Evolutionary conservation across 2,329 filamentous ascomycete genomes (phyloP), one percentile per base, ranked within the genome.

Genomic region (Aspergillus caelatus): DNA sequence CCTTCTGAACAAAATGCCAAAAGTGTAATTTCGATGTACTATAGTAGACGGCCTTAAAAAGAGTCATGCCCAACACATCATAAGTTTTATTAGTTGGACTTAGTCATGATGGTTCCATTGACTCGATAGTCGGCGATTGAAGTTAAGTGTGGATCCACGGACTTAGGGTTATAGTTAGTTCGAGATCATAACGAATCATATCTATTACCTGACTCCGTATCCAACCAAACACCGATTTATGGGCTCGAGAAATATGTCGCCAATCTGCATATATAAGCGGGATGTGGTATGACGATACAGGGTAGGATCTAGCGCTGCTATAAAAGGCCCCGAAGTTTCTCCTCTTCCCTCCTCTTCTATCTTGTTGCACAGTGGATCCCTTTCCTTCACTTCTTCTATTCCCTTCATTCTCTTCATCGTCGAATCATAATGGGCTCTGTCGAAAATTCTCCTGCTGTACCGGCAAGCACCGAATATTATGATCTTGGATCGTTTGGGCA

Each of bases 401-500:
- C 5, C 12, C 12, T 16, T 36, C 34, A 12, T 36, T 16, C 5
- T 36, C 34, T 36, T 36, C 34, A 16, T 7, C 34, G 26, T 26
- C 26, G 26, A 36, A 16, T 36, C 1, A 36, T 16, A 36, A 36
- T 36, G 34, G 34, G 34, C 1, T 36, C 34, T 36, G 21, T 16
- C 21, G 45, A 48, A 19, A 23, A 48, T 12, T 16, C 45, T 10
- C 45, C 45, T 26, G 43, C 65, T 12, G 46, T 70, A 19, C 63
- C 68, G 5, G 67, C 66, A 34, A 68, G 62, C 41, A 63, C 60
- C 12, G 63, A 66, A 11, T 78, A 79, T 64, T 84, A 82, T 73
- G 74, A 92, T 67, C 84, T 92, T 1, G 90, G 90, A 61, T 72
- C 78, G 0, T 88, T 86, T 71, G 77, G 80, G 36, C 84, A 86